Conservation (phyloP, 352 stramenopile species). For the Globisporangium camurandrum region DNA sequence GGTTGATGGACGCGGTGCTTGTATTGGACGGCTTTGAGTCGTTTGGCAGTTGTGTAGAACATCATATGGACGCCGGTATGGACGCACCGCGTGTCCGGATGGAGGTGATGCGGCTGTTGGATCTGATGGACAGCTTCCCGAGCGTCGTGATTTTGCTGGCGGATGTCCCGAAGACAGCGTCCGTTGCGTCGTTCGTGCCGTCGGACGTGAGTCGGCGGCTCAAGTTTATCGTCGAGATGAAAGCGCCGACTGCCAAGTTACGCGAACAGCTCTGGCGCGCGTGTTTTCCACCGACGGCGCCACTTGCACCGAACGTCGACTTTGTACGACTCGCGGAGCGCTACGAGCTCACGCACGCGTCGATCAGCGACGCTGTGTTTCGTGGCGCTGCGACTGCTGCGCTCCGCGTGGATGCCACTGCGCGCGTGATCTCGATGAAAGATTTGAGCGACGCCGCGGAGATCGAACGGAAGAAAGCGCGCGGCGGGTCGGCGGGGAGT, state of each 20-base stretch:
- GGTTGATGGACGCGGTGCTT: constrained; percentile 81
- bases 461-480: constrained; percentile 64
- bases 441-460: constrained; percentile 66
- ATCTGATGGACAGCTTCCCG: constrained; percentile 72
- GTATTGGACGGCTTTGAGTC: constrained; percentile 85
- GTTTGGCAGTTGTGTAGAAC: constrained; percentile 75
- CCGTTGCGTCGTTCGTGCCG: constrained; percentile 39
- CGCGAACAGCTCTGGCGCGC: constrained; percentile 65
- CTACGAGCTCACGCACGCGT: constrained; percentile 67
- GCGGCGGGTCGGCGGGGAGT: constrained; percentile 36
- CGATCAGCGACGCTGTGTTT: constrained; percentile 82
- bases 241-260: constrained; percentile 60
- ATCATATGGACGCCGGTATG: constrained; percentile 57
- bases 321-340: constrained; percentile 62
- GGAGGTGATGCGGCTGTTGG: constrained; percentile 68
- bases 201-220: constrained; percentile 67
- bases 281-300: constrained; percentile 68
- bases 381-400: constrained; percentile 64
- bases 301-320: constrained; percentile 53
- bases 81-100: constrained; percentile 70
- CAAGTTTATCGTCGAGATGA: constrained; percentile 86
- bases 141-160: constrained; percentile 74
- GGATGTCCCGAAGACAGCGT: constrained; percentile 44
- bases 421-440: constrained; percentile 77
- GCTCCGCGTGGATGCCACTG: constrained; percentile 43